Conservation (phyloP, 331 rosid genomes). For the Saraca asoca region DNA sequence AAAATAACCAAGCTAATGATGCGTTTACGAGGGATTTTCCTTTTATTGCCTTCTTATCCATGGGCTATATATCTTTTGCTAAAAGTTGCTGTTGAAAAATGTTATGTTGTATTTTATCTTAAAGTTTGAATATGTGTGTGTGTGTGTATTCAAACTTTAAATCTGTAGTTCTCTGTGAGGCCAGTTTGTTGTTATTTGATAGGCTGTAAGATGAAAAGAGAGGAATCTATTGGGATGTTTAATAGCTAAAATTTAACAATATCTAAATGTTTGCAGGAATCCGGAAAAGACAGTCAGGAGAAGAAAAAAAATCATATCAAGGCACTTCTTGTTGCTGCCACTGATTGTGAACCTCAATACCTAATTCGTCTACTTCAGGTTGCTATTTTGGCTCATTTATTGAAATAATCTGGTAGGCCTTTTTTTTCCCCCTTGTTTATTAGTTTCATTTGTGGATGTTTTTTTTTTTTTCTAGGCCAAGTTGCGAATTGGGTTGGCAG, state of each 20-base stretch:
- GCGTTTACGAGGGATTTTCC: no score
- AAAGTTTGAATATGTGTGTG: no score
- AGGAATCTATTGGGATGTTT: slow-evolving; percentile 14
- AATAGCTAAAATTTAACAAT: not conserved
- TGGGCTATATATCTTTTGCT: slow-evolving; percentile 5
- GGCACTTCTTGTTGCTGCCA: slow-evolving; percentile 91
- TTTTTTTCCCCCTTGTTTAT: slow-evolving; percentile 31
- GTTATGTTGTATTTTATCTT: not conserved
- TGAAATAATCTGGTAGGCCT: slow-evolving; percentile 24
- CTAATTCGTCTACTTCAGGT: slow-evolving; percentile 88
- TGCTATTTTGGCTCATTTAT: slow-evolving; percentile 31
- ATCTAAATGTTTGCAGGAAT: slow-evolving; percentile 62
- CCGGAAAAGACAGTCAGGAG: slow-evolving; percentile 95
- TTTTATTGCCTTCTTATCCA: no score
- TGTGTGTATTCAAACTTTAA: slow-evolving; percentile 15
- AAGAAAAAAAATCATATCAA: slow-evolving; percentile 85
- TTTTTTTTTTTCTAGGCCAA: slow-evolving; percentile 49
- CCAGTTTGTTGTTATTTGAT: slow-evolving; percentile 14
- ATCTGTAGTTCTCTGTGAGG: not conserved
- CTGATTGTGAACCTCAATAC: slow-evolving; percentile 87
- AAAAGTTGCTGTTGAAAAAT: not conserved
- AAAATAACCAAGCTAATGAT: no score
- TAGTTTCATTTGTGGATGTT: slow-evolving; percentile 13
- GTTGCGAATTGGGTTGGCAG: slow-evolving; percentile 86
- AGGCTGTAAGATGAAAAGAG: slow-evolving; percentile 14